Base-by-base conservation (phyloP, 495 filamentous ascomycete species). In the Xylona heveae region DNA sequence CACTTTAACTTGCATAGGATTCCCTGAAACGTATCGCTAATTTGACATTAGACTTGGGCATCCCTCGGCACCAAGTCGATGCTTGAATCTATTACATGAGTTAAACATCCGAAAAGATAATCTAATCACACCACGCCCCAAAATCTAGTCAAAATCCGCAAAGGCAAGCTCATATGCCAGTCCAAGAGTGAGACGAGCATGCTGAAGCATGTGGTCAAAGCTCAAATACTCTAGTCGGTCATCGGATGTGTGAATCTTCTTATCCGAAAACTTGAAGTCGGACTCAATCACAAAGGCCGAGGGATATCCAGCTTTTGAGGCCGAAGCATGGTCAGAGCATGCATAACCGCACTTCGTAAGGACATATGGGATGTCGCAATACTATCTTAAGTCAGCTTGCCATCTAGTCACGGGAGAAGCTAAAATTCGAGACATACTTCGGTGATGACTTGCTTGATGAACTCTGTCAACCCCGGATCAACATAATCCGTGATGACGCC, bases 191-290 rank as follows among this genome's bases (percentile, higher is more conserved):
- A 99, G 61, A 51, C 75, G 77, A 1, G 83, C 88, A 51, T 99
- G 88, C 56, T 99, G 78, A 33, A 92, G 61, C 88, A 99, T 99
- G 51, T 99, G 88, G 47, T 90, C 78, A 46, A 94, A 95, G 46
- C 72, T 82, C 35, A 99, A 58, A 40, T 78, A 80, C 47, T 88
- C 68, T 42, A 94, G 76, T 48, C 64, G 61, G 50, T 99, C 88
- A 30, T 90, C 78, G 2, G 79, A 80, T 15, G 75, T 75, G 52
- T 95, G 90, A 43, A 97, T 93, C 40, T 82, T 71, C 51, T 79
- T 70, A 49, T 91, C 78, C 18, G 67, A 78, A 44, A 88, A 67
- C 51, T 75, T 68, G 43, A 93, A 90, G 17, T 74, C 70, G 15
- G 74, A 78, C 53, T 99, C 88, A 36, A 93, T 94, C 8, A 94